Conservation (phyloP, 208 protist genomes). For the Spongospora subterranea region DNA sequence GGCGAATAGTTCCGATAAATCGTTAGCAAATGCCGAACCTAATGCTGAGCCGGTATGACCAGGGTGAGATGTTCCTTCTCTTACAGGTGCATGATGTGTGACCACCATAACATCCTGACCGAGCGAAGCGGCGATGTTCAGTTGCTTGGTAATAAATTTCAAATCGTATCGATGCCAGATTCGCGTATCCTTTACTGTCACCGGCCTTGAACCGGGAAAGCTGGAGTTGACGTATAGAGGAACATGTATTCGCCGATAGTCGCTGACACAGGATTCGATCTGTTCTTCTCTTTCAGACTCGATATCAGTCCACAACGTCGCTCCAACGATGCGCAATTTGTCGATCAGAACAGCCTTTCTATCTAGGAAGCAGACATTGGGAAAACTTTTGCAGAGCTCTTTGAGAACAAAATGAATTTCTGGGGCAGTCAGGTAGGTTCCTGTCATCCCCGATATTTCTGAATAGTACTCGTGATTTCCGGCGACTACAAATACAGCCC, state of each 20-base stretch:
- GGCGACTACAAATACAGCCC: constrained; percentile 21
- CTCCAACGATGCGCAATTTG: constrained; percentile 4
- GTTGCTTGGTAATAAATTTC: background rate
- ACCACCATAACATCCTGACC: constrained; percentile 6
- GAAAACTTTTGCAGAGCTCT: background rate
- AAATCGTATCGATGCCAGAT: constrained; percentile 49
- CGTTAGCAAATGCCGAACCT: constrained; percentile 5
- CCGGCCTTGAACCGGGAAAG: background rate
- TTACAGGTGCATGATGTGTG: constrained; percentile 25
- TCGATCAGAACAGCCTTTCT: constrained; percentile 39
- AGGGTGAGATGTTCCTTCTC: constrained; percentile 24
- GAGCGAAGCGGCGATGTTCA: background rate
- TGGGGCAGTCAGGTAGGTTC: constrained; percentile 33
- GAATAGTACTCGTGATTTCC: constrained; percentile 54
- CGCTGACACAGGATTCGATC: constrained; percentile 8
- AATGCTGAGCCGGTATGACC: constrained; percentile 1
- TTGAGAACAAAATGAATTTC: constrained; percentile 26
- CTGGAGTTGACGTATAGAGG: constrained; percentile 8
- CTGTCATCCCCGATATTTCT: constrained; percentile 55
- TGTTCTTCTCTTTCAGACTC: background rate
- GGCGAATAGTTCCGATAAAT: background rate
- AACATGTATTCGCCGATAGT: constrained; percentile 42
- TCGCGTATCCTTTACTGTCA: constrained; percentile 9
- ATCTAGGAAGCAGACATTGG: constrained; percentile 13
- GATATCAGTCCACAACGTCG: constrained; percentile 8